Conservation (phyloP, 169 alveolate species). For the Neospora caninum region DNA sequence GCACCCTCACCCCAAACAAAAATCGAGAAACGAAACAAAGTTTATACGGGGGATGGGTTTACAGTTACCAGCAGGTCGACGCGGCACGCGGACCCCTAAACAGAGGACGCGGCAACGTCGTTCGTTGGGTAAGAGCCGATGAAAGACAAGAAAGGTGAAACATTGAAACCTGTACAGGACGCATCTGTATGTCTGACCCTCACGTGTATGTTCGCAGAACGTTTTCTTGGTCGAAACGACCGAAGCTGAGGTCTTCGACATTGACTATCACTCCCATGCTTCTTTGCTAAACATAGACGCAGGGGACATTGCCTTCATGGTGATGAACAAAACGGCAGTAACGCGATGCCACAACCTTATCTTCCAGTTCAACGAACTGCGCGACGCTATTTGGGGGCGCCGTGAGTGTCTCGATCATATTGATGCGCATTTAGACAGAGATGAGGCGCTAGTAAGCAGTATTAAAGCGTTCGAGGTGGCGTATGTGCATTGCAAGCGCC, state of each 20-base stretch:
- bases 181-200: too few species aligned
- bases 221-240: neutral
- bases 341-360: neutral
- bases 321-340: neutral
- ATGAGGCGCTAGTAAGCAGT: neutral
- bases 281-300: neutral
- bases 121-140: too few species aligned
- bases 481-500: neutral
- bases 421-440: constrained; percentile 7
- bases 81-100: too few species aligned
- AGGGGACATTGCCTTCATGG: constrained; percentile 12
- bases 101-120: too few species aligned
- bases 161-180: too few species aligned
- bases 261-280: constrained; percentile 16
- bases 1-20: too few species aligned
- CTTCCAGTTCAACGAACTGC: neutral
- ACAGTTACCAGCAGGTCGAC: too few species aligned
- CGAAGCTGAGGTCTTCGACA: neutral
- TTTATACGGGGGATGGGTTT: too few species aligned
- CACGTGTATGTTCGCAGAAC: neutral
- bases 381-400: neutral
- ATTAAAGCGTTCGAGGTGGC: constrained; percentile 10
- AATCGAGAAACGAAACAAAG: too few species aligned
- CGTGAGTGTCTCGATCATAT: constrained; percentile 10
- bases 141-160: too few species aligned